These are phyloP conservation scores for Kwoniella sp. DNA, from an alignment of 768 basidiomycete genomes.

Conservation along the genomic window DNA sequence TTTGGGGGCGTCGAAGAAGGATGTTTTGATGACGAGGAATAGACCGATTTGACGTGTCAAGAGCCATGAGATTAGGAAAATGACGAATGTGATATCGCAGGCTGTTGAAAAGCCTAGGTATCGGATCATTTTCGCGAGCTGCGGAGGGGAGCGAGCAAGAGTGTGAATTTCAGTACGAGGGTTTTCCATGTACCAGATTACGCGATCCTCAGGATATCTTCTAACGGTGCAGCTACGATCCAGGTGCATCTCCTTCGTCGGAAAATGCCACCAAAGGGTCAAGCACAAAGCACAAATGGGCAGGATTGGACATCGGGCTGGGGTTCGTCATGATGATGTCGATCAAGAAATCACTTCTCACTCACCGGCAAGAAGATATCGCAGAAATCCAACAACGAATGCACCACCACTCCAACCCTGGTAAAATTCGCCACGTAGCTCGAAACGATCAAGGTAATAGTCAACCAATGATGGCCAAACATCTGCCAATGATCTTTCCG, in stretches of 20 bases:
- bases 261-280: not conserved
- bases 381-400: constrained; percentile 90
- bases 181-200: no score
- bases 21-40: constrained; percentile 67
- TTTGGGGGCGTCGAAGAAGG: constrained; percentile 61
- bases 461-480: constrained; percentile 94
- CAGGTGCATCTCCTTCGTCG: no score
- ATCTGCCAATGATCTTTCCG: constrained; percentile 93
- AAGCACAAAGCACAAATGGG: no score
- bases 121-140: constrained; percentile 92
- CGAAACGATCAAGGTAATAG: constrained; percentile 70
- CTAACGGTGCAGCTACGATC: no score
- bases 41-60: constrained; percentile 85
- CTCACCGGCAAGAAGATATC: constrained; percentile 89
- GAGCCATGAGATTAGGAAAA: constrained; percentile 88
- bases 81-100: constrained; percentile 74
- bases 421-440: constrained; percentile 85
- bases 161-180: no score
- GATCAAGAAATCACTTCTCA: no score
- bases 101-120: constrained; percentile 70
- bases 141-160: not conserved
- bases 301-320: no score
- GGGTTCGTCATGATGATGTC: no score
- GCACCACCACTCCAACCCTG: constrained; percentile 82
- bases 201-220: no score